phyloP scores from a whole-genome alignment of 768 basidiomycete species.

The Tulasnella sp. region DNA sequence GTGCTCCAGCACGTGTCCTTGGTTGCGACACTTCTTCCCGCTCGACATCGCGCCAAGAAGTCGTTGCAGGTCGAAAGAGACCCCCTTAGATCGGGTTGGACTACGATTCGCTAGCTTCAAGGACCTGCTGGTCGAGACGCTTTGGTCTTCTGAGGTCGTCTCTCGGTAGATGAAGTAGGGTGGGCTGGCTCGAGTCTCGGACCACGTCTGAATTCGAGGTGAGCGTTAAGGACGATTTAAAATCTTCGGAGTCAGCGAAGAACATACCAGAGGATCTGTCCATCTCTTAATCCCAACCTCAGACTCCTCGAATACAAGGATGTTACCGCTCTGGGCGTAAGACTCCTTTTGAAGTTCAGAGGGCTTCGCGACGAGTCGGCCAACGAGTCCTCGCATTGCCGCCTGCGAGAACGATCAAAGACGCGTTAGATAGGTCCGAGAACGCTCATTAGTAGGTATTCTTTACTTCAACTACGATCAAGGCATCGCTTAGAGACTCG shows the following conservation, averaged over 20 bases:
- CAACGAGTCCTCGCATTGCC: background rate
- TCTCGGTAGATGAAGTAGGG: slow-evolving; percentile 4
- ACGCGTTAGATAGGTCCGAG: too few relatives aligned
- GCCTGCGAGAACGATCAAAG: background rate
- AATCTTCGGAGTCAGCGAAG: background rate
- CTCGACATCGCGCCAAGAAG: background rate
- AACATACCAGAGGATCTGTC: slow-evolving; percentile 3
- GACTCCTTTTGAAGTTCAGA: background rate
- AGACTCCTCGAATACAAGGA: background rate
- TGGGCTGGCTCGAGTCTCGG: background rate
- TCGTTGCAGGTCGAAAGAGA: background rate
- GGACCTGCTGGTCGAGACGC: background rate
- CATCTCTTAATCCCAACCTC: slow-evolving; percentile 6
- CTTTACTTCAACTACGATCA: background rate
- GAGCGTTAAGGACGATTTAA: background rate
- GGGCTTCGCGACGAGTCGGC: background rate
- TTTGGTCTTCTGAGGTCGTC: background rate
- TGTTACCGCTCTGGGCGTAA: background rate
- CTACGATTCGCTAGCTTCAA: background rate
- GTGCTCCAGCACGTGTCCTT: background rate
- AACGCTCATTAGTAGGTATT: too few relatives aligned
- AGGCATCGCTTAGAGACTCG: background rate
- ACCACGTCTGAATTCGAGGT: background rate
- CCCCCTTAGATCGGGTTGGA: background rate
- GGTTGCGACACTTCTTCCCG: background rate